Evolutionary conservation across 1,139 yeast genomes (phyloP), one percentile per base, ranked within the genome.

Genomic region (Suhomyces wounanorum): DNA sequence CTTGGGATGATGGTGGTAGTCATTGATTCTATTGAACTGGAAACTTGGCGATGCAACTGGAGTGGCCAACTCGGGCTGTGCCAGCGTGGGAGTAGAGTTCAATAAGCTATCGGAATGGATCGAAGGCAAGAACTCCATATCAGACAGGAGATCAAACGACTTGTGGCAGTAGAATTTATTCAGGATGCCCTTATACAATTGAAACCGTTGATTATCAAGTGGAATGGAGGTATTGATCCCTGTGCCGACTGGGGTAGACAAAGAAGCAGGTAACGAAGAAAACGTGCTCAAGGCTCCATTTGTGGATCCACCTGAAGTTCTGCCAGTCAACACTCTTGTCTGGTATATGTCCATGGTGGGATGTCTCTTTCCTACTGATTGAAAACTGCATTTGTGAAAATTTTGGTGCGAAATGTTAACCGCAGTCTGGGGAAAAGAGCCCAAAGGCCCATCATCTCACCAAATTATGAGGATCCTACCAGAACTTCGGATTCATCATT

Each of bases 121-220:
- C 38, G 63, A 59, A 60, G 90, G 90, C 59, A 88, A 84, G 66
- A 87, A 87, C 67, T 85, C 91, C 55, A 80, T 64, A 65, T 87
- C 92, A 56, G 87, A 88, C 63, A 84, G 90, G 43, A 77, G 64
- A 58, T 85, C 90, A 66, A 87, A 85, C 35, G 89, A 85, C 57
- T 87, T 79, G 59, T 84, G 82, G 42, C 85, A 78, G 58, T 84
- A 84, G 59, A 83, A 77, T 55, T 84, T 77, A 39, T 75, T 72
- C 54, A 77, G 72, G 44, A 75, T 67, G 51, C 61, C 54, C 51
- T 59, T 64, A 52, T 65, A 61, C 44, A 64, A 51, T 49, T 67
- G 70, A 39, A 56, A 30, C 41, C 61, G 57, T 33, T 58, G 59
- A 16, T 52, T 49, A 33, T 59, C 64, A 8, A 43, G 31, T 17